phyloP scores from a whole-genome alignment of 805 yeast species.

The Kluyveromyces wickerhamii region DNA sequence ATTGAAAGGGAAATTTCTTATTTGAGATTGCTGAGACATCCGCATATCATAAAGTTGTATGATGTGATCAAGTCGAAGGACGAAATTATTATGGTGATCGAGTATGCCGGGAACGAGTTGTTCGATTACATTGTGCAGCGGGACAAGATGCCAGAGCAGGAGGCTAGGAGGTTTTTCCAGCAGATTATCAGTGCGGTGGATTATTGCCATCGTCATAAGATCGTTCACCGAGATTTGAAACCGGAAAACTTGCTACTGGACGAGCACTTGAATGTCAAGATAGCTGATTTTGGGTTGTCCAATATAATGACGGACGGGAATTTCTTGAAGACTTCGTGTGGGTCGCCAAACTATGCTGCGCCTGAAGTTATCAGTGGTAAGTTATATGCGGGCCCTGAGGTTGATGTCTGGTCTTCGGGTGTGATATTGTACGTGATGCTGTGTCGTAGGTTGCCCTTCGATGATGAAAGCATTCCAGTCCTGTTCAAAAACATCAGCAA shows the following conservation, averaged over 20 bases:
- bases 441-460: slow-evolving; percentile 92
- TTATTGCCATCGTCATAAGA: slow-evolving; percentile 92
- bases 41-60: slow-evolving; percentile 90
- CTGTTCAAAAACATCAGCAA: slow-evolving; percentile 85
- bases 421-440: slow-evolving; percentile 92
- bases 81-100: slow-evolving; percentile 95
- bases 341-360: slow-evolving; percentile 95
- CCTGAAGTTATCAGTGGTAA: slow-evolving; percentile 95
- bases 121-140: slow-evolving; percentile 93
- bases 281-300: slow-evolving; percentile 92
- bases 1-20: slow-evolving; percentile 92
- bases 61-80: slow-evolving; percentile 94
- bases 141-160: slow-evolving; percentile 86
- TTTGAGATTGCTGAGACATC: slow-evolving; percentile 80
- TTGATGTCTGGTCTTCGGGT: slow-evolving; percentile 97
- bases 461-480: slow-evolving; percentile 93
- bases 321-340: slow-evolving; percentile 89
- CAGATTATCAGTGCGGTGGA: slow-evolving; percentile 95
- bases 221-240: slow-evolving; percentile 92
- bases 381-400: slow-evolving; percentile 95
- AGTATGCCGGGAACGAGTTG: slow-evolving; percentile 92
- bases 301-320: slow-evolving; percentile 98
- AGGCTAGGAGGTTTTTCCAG: slow-evolving; percentile 89
- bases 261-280: slow-evolving; percentile 84
- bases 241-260: slow-evolving; percentile 90